Conservation (phyloP, 805 yeast species). For the Wickerhamiella galacta region DNA sequence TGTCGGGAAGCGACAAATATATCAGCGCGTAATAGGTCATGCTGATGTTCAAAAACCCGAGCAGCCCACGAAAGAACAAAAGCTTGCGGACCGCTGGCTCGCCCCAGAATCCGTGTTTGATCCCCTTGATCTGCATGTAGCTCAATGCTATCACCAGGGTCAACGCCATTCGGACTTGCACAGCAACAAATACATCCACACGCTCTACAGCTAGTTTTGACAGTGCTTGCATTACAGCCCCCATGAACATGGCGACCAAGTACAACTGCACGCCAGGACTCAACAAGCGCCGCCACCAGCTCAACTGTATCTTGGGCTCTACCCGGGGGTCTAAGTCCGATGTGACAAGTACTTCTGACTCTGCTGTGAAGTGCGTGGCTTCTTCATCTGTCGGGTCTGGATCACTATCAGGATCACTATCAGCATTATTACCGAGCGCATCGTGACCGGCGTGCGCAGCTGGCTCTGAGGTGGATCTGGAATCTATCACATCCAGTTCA, state of each 20-base stretch:
- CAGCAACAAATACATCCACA: constrained; percentile 23
- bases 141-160: constrained; percentile 43
- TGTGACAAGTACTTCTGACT: no score
- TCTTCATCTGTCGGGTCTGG: no score
- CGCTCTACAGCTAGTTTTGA: constrained; percentile 11
- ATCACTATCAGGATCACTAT: no score
- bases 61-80: constrained; percentile 43
- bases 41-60: constrained; percentile 73
- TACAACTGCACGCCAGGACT: constrained; percentile 24
- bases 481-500: no score
- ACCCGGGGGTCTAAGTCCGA: background rate
- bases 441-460: no score
- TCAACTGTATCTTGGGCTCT: background rate
- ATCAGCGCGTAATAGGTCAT: constrained; percentile 59
- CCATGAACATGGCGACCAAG: constrained; percentile 10
- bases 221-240: constrained; percentile 12
- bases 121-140: constrained; percentile 36
- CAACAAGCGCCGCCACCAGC: constrained; percentile 17
- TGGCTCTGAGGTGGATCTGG: no score
- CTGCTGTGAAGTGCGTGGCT: no score
- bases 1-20: constrained; percentile 64
- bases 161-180: constrained; percentile 59
- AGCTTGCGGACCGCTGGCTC: constrained; percentile 38
- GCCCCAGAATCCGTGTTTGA: constrained; percentile 54
- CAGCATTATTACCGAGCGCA: no score